Evolutionary conservation across 129 eudicot genomes (phyloP).

Genomic region (Cynara cardunculus): DNA sequence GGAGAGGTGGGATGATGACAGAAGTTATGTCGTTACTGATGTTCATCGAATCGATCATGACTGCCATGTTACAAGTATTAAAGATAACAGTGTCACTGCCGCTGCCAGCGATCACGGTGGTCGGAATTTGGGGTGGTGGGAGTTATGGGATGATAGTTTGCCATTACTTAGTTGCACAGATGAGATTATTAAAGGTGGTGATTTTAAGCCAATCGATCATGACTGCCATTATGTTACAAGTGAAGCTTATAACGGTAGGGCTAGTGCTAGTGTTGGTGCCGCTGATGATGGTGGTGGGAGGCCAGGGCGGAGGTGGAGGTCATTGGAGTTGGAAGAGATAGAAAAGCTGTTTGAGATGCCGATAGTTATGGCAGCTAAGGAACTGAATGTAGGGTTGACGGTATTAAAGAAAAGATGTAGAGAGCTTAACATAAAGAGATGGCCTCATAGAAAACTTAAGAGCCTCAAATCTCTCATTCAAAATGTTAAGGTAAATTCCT

Average conservation of each 20-base stretch:
- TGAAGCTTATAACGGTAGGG: neutral
- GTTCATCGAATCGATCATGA: neutral
- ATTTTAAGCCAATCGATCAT: neutral
- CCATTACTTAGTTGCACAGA: neutral
- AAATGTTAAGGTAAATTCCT: constrained; percentile 78
- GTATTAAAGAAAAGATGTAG: constrained; percentile 75
- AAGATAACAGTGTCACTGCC: too few relatives aligned
- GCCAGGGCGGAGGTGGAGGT: neutral
- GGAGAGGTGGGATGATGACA: neutral
- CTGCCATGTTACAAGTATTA: neutral
- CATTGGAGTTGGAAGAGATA: constrained; percentile 52
- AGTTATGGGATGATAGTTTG: neutral
- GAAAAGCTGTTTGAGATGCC: constrained; percentile 61
- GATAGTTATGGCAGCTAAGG: constrained; percentile 57
- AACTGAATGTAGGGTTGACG: constrained; percentile 58
- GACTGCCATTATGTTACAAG: neutral
- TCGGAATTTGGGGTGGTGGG: neutral
- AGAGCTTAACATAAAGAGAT: constrained; percentile 60
- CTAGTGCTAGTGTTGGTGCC: neutral
- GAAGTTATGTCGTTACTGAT: too few relatives aligned
- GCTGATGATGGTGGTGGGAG: constrained; percentile 7
- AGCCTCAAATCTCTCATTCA: constrained; percentile 61
- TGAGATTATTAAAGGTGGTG: neutral
- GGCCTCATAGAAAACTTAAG: constrained; percentile 89
- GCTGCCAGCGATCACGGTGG: neutral